phyloP scores from a whole-genome alignment of 2,329 filamentous ascomycete genomes.

The Trichoderma koningiopsis region DNA sequence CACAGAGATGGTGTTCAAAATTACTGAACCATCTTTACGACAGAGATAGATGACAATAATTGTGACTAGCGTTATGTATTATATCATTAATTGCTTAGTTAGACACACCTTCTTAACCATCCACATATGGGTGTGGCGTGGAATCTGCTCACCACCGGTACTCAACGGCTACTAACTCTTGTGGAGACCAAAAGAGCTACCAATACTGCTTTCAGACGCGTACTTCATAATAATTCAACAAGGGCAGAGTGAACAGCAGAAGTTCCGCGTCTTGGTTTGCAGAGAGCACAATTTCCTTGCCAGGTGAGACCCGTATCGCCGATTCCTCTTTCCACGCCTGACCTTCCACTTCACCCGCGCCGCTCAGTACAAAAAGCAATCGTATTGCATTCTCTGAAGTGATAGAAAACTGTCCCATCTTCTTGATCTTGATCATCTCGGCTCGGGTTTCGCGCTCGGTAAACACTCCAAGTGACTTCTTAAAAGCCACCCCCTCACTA shows the following conservation, averaged over 20 bases:
- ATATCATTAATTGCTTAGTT: not conserved
- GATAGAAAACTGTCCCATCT: not conserved
- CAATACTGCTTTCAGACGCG: too few species aligned
- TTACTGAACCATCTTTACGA: not conserved
- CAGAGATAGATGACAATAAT: not conserved
- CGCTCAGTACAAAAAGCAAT: not conserved
- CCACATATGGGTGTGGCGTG: too few species aligned
- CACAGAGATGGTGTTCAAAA: not conserved
- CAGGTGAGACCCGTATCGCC: not conserved
- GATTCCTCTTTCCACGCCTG: not conserved
- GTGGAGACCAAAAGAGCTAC: too few species aligned
- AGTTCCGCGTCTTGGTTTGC: not conserved
- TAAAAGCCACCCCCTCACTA: not conserved
- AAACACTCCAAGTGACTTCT: not conserved
- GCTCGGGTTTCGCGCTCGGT: not conserved
- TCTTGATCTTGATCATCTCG: not conserved
- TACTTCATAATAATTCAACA: not conserved
- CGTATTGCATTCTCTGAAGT: not conserved
- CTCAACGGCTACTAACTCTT: too few species aligned
- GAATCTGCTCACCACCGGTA: too few species aligned
- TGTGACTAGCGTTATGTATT: not conserved
- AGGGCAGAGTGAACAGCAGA: not conserved
- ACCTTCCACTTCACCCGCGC: not conserved
- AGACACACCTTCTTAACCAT: not conserved
- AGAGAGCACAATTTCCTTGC: not conserved